Evolutionary conservation across 225 moss, liverwort and hornwort species (phyloP).

Genomic region (Bryum argenteum): DNA sequence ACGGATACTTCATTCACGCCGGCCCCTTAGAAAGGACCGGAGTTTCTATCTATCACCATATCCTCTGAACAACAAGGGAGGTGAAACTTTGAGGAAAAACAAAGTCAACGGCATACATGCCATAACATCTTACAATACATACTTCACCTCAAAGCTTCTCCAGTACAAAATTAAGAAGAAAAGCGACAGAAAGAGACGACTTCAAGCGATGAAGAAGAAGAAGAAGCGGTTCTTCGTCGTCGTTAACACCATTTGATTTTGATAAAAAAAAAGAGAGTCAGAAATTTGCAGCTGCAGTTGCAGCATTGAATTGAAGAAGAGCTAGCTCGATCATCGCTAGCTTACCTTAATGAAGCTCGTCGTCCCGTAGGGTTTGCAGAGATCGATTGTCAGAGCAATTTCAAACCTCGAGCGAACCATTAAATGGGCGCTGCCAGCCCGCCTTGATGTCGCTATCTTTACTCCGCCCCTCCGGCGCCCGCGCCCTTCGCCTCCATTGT

Average conservation of each 20-base stretch:
- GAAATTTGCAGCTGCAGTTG: neutral
- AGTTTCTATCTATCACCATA: too few relatives aligned
- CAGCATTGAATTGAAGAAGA: conserved; percentile 21
- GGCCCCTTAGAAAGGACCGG: too few relatives aligned
- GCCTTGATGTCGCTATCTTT: conserved; percentile 28
- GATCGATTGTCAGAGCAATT: conserved; percentile 22
- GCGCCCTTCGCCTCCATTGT: neutral
- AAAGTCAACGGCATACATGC: too few relatives aligned
- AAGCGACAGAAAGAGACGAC: neutral
- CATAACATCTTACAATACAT: too few relatives aligned
- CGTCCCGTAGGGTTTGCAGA: conserved; percentile 10
- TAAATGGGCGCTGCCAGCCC: conserved; percentile 37
- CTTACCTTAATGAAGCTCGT: conserved; percentile 21
- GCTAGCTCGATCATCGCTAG: conserved; percentile 10
- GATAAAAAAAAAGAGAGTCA: neutral
- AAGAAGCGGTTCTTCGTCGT: neutral
- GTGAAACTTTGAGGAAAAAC: too few relatives aligned
- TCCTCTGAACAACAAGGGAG: too few relatives aligned
- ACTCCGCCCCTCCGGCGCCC: conserved; percentile 11
- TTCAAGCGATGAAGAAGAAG: neutral
- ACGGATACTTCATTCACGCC: too few relatives aligned
- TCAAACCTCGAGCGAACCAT: conserved; percentile 33
- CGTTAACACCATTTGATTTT: neutral
- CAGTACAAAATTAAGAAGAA: neutral
- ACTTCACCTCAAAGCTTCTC: too few relatives aligned